Percentiles rank a stretch among this genome's conserved stretches.
These are phyloP conservation scores for Colletotrichum lentis DNA, from an alignment of 2,329 filamentous ascomycete genomes.

Conservation along the genomic window DNA sequence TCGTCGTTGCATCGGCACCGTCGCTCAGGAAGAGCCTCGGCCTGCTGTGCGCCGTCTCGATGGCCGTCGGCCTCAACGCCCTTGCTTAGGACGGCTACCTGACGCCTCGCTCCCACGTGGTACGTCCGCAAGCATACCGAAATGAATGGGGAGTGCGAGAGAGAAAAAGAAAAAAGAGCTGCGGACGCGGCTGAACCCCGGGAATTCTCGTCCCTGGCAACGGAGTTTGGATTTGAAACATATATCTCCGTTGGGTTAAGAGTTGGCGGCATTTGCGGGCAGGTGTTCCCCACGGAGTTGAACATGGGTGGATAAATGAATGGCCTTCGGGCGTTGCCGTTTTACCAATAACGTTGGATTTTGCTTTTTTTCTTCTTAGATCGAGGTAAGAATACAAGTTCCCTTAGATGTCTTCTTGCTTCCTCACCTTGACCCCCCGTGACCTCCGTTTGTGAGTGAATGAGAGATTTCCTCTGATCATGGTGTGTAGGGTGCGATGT, in stretches of 20 bases:
- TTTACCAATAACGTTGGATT: conserved; percentile 8
- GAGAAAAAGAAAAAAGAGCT: background rate
- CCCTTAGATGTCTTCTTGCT: background rate
- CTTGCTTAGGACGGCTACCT: conserved; percentile 8
- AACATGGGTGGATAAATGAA: conserved; percentile 15
- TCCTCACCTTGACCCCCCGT: background rate
- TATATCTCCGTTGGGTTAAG: conserved; percentile 7
- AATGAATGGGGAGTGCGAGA: background rate
- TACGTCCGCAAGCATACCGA: background rate
- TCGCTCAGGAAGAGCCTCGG: conserved; percentile 43
- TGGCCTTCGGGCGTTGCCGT: conserved; percentile 15
- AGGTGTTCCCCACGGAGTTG: conserved; percentile 14
- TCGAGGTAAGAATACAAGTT: conserved; percentile 30
- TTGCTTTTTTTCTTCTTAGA: background rate
- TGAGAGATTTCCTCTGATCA: conserved; percentile 1
- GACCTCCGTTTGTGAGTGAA: background rate
- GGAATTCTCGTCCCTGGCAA: background rate
- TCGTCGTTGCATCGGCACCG: conserved; percentile 36
- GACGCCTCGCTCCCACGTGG: background rate
- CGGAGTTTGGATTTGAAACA: conserved; percentile 5
- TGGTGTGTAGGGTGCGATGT: background rate
- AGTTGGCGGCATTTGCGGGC: conserved; percentile 33
- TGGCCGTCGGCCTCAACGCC: conserved; percentile 40
- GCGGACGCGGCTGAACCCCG: background rate
- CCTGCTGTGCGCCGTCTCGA: conserved; percentile 42